Conservation (phyloP, 2,329 filamentous ascomycete genomes). For the Dothistroma pini region DNA sequence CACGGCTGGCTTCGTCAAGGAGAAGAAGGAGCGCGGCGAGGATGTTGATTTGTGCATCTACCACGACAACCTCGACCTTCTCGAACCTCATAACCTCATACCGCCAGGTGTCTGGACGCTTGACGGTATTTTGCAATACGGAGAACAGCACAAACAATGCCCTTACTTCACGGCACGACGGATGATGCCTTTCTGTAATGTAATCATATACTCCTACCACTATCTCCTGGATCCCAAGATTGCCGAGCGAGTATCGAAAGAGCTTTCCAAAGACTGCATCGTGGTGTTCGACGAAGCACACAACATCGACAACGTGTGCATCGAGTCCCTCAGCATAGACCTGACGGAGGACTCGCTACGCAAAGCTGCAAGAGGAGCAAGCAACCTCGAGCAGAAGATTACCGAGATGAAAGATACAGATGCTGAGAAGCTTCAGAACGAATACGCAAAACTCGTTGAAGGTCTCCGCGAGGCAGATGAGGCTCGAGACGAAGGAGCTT, state of each 20-base stretch:
- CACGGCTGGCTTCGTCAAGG: conserved; percentile 94
- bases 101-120: conserved; percentile 95
- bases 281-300: conserved; percentile 98
- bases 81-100: conserved; percentile 92
- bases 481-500: conserved; percentile 85
- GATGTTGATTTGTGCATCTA: conserved; percentile 93
- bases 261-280: conserved; percentile 96
- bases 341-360: conserved; percentile 91
- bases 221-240: conserved; percentile 98
- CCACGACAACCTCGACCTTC: conserved; percentile 94
- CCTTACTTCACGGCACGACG: conserved; percentile 93
- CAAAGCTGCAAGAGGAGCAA: conserved; percentile 84
- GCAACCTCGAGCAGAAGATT: conserved; percentile 87
- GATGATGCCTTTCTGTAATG: conserved; percentile 99
- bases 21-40: conserved; percentile 94
- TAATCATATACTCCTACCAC: conserved; percentile 99
- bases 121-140: conserved; percentile 81
- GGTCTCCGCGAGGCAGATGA: conserved; percentile 85
- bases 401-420: conserved; percentile 94
- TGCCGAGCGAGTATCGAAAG: conserved; percentile 88
- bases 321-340: conserved; percentile 94
- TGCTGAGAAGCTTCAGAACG: conserved; percentile 86
- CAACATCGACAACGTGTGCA: conserved; percentile 99
- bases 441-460: conserved; percentile 93
- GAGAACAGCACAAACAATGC: conserved; percentile 93